Evolutionary conservation across 768 basidiomycete species (phyloP).

Genomic region (Lactarius sanguifluus): DNA sequence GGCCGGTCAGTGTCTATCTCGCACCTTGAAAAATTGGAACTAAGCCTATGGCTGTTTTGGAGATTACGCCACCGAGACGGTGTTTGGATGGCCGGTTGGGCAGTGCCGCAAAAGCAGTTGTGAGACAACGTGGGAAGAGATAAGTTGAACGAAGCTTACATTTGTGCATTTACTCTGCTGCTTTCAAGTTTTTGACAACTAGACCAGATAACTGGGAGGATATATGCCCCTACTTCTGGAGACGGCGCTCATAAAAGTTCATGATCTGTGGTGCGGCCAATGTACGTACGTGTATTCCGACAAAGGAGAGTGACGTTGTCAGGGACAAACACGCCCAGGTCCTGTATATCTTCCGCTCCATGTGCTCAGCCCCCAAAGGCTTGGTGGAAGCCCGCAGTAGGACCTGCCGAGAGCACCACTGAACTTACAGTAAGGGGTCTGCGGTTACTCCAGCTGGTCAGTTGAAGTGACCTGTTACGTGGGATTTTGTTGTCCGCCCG

Average conservation of each 20-base stretch:
- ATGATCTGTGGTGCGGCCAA: background rate
- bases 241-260: background rate
- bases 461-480: background rate
- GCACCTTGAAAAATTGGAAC: background rate
- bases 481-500: background rate
- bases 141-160: background rate
- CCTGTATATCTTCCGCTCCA: background rate
- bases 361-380: background rate
- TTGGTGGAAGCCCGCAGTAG: background rate
- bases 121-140: background rate
- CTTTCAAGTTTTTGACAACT: background rate
- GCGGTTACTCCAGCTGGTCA: background rate
- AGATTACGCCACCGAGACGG: background rate
- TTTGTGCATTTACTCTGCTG: background rate
- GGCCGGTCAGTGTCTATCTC: background rate
- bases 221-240: background rate
- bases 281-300: background rate
- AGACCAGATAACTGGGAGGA: background rate
- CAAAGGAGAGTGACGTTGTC: background rate
- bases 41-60: background rate
- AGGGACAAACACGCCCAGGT: background rate
- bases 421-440: background rate
- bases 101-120: background rate
- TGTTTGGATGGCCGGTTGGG: background rate
- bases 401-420: background rate